Conservation (phyloP, 805 yeast genomes). For the Yarrowia alimentaria region DNA sequence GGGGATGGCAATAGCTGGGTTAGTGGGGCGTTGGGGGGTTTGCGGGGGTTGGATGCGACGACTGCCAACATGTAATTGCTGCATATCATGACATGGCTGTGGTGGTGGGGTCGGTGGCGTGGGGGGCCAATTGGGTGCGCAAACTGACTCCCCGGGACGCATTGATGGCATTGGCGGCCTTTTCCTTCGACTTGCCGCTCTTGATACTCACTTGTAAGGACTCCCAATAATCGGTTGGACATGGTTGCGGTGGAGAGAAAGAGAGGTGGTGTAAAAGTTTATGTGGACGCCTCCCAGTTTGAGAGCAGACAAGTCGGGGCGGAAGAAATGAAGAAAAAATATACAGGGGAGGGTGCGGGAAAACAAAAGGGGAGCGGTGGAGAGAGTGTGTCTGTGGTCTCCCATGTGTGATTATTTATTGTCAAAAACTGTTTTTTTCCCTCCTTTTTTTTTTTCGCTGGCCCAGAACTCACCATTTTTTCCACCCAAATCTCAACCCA, state of each 20-base stretch:
- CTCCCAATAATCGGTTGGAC: conserved; percentile 27
- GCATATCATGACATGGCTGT: not conserved
- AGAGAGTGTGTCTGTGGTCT: too few species aligned
- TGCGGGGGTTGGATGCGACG: conserved; percentile 1
- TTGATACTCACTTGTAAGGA: conserved; percentile 23
- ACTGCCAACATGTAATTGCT: not conserved
- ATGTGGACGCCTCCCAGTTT: conserved; percentile 27
- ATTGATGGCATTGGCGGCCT: not conserved
- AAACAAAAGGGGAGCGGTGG: too few species aligned
- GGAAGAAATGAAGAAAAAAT: not conserved
- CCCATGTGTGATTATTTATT: too few species aligned
- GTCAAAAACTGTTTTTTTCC: too few species aligned
- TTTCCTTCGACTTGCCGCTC: not conserved
- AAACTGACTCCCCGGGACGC: not conserved
- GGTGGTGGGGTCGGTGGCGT: too few species aligned
- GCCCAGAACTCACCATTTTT: too few species aligned
- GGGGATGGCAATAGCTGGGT: conserved; percentile 37
- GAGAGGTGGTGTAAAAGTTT: conserved; percentile 21
- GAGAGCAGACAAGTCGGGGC: conserved; percentile 6
- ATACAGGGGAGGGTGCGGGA: too few species aligned
- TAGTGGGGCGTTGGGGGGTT: conserved; percentile 1
- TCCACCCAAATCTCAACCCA: too few species aligned
- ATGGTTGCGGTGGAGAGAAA: conserved; percentile 27
- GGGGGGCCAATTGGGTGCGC: not conserved
- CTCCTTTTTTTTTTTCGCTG: too few species aligned